Conservation (phyloP, 108 stramenopile species). For the Fragilariopsis cylindrus region DNA sequence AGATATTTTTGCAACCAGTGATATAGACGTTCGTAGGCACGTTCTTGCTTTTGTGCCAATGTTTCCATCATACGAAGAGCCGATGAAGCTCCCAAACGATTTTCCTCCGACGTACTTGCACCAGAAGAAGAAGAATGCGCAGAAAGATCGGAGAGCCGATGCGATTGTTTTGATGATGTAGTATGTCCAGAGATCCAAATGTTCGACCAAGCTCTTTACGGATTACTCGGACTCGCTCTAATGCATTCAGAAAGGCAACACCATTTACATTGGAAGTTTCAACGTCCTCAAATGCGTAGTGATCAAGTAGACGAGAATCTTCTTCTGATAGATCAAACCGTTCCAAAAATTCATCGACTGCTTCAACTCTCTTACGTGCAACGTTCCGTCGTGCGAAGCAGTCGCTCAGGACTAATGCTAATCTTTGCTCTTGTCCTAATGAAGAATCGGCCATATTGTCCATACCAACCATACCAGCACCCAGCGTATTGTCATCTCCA, state of each 20-base stretch:
- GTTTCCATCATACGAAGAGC: constrained; percentile 86
- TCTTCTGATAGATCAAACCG: constrained; percentile 79
- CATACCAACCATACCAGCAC: not conserved
- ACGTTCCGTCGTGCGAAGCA: constrained; percentile 54
- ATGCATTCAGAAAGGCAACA: constrained; percentile 66
- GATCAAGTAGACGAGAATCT: constrained; percentile 74
- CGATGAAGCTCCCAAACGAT: constrained; percentile 62
- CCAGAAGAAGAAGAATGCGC: not conserved
- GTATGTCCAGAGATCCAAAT: constrained; percentile 48
- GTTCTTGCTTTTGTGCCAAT: constrained; percentile 78
- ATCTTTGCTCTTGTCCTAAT: constrained; percentile 57
- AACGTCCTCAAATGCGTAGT: constrained; percentile 73
- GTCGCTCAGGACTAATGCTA: constrained; percentile 48
- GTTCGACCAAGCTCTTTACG: constrained; percentile 63
- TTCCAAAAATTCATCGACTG: constrained; percentile 78
- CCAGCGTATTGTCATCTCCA: not conserved
- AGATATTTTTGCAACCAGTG: constrained; percentile 76
- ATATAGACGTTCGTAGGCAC: constrained; percentile 86
- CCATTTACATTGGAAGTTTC: constrained; percentile 53
- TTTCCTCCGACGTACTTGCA: constrained; percentile 1
- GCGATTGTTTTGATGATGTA: constrained; percentile 11
- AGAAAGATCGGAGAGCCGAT: not conserved
- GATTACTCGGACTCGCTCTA: constrained; percentile 70
- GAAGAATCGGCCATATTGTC: constrained; percentile 23
- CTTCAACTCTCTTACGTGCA: constrained; percentile 50